phyloP scores from a whole-genome alignment of 495 filamentous ascomycete species.

The Alectoria sarmentosa region DNA sequence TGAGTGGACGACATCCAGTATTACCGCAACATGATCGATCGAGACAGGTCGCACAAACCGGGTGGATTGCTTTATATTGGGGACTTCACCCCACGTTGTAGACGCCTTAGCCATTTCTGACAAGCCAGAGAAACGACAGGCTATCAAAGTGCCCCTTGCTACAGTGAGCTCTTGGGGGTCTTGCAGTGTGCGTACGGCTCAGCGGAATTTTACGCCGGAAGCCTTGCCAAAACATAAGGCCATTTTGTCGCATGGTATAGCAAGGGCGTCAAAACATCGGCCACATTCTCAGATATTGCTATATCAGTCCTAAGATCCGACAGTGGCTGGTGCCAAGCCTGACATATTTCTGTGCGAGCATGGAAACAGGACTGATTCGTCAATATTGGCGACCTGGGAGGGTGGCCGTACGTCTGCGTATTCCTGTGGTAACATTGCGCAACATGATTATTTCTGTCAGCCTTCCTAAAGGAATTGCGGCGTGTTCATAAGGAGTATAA shows the following conservation, averaged over 20 bases:
- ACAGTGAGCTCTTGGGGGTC: neutral
- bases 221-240: neutral
- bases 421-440: neutral
- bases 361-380: neutral
- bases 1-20: slow-evolving; percentile 7
- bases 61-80: neutral
- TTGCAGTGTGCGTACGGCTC: slow-evolving; percentile 9
- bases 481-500: neutral
- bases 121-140: no score
- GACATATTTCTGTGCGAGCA: neutral
- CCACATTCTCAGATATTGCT: neutral
- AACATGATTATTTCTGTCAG: neutral
- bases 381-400: neutral
- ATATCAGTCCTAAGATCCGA: neutral
- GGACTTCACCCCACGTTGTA: neutral
- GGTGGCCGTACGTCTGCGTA: neutral
- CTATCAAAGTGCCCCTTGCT: no score
- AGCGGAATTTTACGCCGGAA: neutral
- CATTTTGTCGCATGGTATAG: neutral
- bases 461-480: neutral
- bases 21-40: neutral
- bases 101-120: neutral
- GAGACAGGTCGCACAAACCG: neutral
- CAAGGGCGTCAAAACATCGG: neutral
- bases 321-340: neutral